Base-by-base conservation (phyloP, 148 eudicot species). In the Arbutus unedo region DNA sequence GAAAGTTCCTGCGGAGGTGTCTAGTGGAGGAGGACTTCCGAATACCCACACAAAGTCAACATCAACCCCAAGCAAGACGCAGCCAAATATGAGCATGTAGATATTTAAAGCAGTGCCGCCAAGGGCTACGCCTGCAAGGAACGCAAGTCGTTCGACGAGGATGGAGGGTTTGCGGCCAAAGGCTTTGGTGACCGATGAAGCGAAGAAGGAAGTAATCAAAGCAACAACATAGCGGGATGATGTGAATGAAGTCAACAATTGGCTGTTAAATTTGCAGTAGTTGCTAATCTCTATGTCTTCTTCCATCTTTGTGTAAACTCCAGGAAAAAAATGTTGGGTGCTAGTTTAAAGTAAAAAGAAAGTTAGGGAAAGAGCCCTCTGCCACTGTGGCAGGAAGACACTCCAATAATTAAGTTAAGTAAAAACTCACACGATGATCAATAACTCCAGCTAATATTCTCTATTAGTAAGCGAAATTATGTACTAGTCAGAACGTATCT, bases 91-190 rank as follows among this genome's bases (percentile, higher is more conserved):
- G 50, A 90, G 88, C 92, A 88, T 87, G 59, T 83, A 83, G n/a
- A 90, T 16, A 67, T 88, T 80, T 4, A 49, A 44, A 45, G 90
- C 89, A 9, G 82, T 77, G 15, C 87, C 88, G 43, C 85, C 80
- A 10, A 88, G 64, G 47, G 84, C 81, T 8, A 88, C 79, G 41
- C 91, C 91, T 4, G 81, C 85, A 50, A 89, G 81, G 67, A 88
- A 85, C 16, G 90, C 62, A 70, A 60, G 64, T 6, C 92, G 89
- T 59, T 87, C 92, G 19, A 78, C 4, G 6, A 90, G 56, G 54
- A 90, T 88, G 2, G 92, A 88, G n/a, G 81, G 84, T 60, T 84
- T 87, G 57, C 90, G 87, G 19, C 92, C 90, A 82, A 85, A 90
- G 8, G 80, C 41, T 78, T 83, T 83, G 41, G 88, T 90, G 21